Conservation (phyloP, 495 filamentous ascomycete genomes). For the Barbatosphaeria neglecta region DNA sequence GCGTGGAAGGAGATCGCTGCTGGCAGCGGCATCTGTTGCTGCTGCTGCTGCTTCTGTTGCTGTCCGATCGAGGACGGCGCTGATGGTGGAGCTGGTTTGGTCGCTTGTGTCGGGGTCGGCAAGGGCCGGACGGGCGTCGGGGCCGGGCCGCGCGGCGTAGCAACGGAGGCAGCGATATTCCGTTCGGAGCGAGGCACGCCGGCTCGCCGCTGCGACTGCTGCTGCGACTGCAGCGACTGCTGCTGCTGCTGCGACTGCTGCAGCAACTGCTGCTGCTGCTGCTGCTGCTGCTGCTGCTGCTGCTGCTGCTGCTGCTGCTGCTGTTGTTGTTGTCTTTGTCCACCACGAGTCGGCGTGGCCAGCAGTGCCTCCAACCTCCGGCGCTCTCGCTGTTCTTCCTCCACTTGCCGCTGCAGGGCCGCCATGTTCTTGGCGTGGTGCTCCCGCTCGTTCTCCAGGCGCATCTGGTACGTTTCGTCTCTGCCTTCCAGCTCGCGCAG, state of each 20-base stretch:
- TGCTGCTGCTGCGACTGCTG: neutral
- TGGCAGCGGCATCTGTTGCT: neutral
- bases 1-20: no score
- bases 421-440: constrained; percentile 9
- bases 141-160: neutral
- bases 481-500: constrained; percentile 18
- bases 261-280: neutral
- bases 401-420: constrained; percentile 12
- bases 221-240: neutral
- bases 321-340: neutral
- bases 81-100: neutral
- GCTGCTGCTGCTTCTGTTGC: neutral
- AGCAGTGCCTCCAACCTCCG: constrained; percentile 7
- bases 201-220: neutral
- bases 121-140: neutral
- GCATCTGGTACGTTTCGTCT: constrained; percentile 20
- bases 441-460: constrained; percentile 15
- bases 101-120: neutral
- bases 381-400: constrained; percentile 12
- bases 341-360: constrained; percentile 6
- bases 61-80: neutral
- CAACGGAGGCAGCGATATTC: no score
- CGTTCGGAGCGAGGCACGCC: no score
- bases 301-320: neutral
- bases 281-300: neutral